Evolutionary conservation across 2,329 filamentous ascomycete genomes (phyloP), one percentile per base, ranked within the genome.

Genomic region (Aspergillus brasiliensis): DNA sequence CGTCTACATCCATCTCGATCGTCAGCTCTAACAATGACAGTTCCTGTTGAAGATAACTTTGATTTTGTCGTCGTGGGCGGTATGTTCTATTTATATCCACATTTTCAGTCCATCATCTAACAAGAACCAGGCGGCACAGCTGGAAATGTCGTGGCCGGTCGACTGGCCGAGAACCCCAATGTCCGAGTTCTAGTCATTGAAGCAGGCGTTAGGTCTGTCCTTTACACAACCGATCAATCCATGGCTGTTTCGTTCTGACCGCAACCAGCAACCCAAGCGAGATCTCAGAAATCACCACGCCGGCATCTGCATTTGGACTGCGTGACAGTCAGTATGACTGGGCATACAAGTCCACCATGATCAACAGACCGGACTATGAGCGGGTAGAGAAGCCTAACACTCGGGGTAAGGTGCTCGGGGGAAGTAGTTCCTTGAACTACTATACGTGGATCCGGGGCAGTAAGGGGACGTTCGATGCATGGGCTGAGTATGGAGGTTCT

Each of bases 361-460:
- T 52, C 15, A 38, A 40, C 13, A 11, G 4, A 15, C 51, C 51
- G 8, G 25, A 21, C 21, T 52, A 52, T 38, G 51, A 52, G 13
- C 51, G 51, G 19, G 51, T 31, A 6, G 51, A 52, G 51, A 52
- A 52, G 31, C 51, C 51, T 15, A 52, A 40, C 19, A 52, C 51
- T 7, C 51, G 51, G 2, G 51, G 51, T 7, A 52, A 52, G 19
- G 51, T 52, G 10, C 51, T 52, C 19, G 51, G 34, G 1, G 51
- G 51, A 0, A 52, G 51, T 40, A 52, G 51, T 11, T 52, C 19
- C 3, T 40, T 52, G 34, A 52, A 52, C 34, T 52, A 52, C 31
- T 52, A 52, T 15, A 52, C 51, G 21, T 52, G 51, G 51, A 40
- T 52, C 15, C 28, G 19, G 3, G 51, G 51, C 1, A 52, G 51